Evolutionary conservation across 2,329 filamentous ascomycete species (phyloP).

Genomic region (Chalara sp.): DNA sequence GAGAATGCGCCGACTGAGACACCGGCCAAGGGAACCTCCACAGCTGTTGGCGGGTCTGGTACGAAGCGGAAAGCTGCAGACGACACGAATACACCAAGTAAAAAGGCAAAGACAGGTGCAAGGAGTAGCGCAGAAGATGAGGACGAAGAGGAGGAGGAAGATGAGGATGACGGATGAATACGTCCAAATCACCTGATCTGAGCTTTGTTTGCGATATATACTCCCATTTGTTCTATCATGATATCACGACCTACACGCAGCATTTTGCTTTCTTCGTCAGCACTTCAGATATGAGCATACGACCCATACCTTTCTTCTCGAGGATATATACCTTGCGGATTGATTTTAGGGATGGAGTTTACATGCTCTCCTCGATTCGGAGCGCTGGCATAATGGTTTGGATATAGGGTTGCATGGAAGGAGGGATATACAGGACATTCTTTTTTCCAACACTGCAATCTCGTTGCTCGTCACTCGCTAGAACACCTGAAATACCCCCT

Average conservation of each 20-base stretch:
- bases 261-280: slow-evolving; percentile 9
- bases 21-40: slow-evolving; percentile 24
- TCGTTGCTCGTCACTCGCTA: slow-evolving; percentile 12
- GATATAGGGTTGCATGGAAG: slow-evolving; percentile 2
- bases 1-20: slow-evolving; percentile 28
- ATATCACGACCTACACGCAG: background rate
- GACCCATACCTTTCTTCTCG: background rate
- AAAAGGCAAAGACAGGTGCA: slow-evolving; percentile 41
- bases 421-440: slow-evolving; percentile 17
- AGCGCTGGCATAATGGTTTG: slow-evolving; percentile 10
- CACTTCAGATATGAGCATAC: slow-evolving; percentile 14
- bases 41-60: slow-evolving; percentile 29
- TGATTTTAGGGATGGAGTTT: slow-evolving; percentile 8
- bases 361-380: slow-evolving; percentile 5
- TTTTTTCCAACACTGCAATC: slow-evolving; percentile 6
- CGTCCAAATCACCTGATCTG: background rate
- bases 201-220: background rate
- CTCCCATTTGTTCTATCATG: slow-evolving; percentile 8
- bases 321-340: too few species aligned
- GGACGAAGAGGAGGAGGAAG: slow-evolving; percentile 27
- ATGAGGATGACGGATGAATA: slow-evolving; percentile 21
- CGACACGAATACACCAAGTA: slow-evolving; percentile 40
- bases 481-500: slow-evolving; percentile 16
- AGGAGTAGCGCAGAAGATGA: slow-evolving; percentile 25
- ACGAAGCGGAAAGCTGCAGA: slow-evolving; percentile 56